These are phyloP conservation scores for Strobilomyces confusus DNA, from an alignment of 768 basidiomycete genomes.

Conservation along the genomic window DNA sequence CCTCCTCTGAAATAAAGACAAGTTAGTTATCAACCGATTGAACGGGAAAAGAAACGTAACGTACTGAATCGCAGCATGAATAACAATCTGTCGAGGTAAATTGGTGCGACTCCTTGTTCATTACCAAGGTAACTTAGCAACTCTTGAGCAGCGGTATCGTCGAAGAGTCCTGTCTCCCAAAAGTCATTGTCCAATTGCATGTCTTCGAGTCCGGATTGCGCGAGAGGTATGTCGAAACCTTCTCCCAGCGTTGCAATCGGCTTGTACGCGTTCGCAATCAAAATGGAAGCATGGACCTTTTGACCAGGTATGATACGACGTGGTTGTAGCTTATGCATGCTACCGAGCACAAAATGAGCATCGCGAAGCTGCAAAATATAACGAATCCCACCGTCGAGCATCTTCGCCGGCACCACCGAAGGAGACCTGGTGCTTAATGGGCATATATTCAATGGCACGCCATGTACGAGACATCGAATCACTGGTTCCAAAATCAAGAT, in stretches of 20 bases:
- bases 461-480: constrained; percentile 19
- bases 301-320: constrained; percentile 28
- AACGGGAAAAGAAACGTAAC: background rate
- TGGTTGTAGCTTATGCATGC: constrained; percentile 16
- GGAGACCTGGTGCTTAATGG: constrained; percentile 22
- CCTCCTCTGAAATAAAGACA: constrained; percentile 11
- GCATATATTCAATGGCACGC: constrained; percentile 18
- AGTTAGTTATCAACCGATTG: background rate
- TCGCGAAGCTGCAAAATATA: background rate
- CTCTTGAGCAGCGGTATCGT: constrained; percentile 13
- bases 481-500: constrained; percentile 20
- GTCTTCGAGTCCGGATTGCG: background rate
- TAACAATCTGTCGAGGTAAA: constrained; percentile 6
- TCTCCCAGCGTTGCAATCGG: constrained; percentile 19
- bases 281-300: constrained; percentile 23
- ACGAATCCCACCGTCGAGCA: constrained; percentile 13
- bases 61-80: constrained; percentile 23
- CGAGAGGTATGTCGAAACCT: constrained; percentile 22
- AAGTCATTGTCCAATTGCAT: constrained; percentile 4
- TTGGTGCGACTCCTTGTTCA: constrained; percentile 8
- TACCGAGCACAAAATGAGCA: constrained; percentile 1
- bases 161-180: constrained; percentile 23
- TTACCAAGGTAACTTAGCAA: constrained; percentile 9
- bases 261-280: constrained; percentile 19
- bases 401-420: constrained; percentile 18